phyloP scores from a whole-genome alignment of 169 alveolate genomes.

The Ichthyophthirius multifiliis region DNA sequence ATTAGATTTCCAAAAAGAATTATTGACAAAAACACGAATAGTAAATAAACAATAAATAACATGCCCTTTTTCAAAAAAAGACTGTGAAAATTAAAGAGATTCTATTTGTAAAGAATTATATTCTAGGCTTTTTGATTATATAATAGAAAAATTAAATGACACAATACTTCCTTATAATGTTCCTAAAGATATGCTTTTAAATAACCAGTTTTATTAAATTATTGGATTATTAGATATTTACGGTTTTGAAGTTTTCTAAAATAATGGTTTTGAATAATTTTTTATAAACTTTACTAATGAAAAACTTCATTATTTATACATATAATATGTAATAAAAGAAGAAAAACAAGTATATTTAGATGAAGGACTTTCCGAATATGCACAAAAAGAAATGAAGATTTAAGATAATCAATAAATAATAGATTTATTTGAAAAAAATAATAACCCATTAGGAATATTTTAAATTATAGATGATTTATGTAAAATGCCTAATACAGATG shows the following conservation, averaged over 20 bases:
- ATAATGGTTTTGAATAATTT: conserved; percentile 97
- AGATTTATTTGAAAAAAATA: conserved; percentile 21
- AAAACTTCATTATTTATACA: conserved; percentile 91
- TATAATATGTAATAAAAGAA: conserved; percentile 91
- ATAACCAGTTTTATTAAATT: conserved; percentile 42
- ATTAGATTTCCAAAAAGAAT: conserved; percentile 49
- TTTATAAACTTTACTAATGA: conserved; percentile 98
- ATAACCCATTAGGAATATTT: neutral
- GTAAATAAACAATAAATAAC: conserved; percentile 55
- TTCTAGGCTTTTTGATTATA: conserved; percentile 93
- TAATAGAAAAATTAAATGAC: conserved; percentile 92
- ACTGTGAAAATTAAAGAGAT: conserved; percentile 85
- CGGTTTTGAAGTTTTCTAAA: conserved; percentile 97
- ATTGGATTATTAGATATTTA: conserved; percentile 97
- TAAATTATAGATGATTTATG: neutral
- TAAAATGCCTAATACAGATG: conserved; percentile 21
- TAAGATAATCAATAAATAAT: conserved; percentile 23
- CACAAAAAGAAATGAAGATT: conserved; percentile 79
- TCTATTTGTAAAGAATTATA: conserved; percentile 96
- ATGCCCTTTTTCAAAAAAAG: conserved; percentile 55
- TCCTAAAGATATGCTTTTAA: conserved; percentile 92
- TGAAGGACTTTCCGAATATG: conserved; percentile 84
- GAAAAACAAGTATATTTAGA: conserved; percentile 91
- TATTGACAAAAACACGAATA: conserved; percentile 50
- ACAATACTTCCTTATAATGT: conserved; percentile 85